Base-by-base conservation (phyloP, 306 rosid genomes). In the Citrullus mucosospermus region DNA sequence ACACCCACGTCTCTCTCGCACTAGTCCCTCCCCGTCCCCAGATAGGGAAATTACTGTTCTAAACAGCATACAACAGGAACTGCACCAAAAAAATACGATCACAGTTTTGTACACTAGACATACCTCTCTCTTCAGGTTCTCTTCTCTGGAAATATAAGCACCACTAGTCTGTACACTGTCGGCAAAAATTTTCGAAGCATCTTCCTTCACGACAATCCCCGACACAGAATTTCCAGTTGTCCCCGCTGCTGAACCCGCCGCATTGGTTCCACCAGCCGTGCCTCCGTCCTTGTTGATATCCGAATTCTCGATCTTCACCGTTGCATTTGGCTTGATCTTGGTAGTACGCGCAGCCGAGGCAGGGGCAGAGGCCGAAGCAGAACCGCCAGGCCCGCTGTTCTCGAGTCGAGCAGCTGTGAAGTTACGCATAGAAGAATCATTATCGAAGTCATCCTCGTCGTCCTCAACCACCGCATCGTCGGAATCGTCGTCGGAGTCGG, bases 141-240 rank as follows among this genome's bases (percentile, higher is more conserved):
- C 99, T 82, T 95, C 99, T 83, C 99, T 84, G 2, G 99, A 97
- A 72, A 87, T 87, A 68, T 95, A 95, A 60, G 99, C 99, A 60
- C 99, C 99, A 80, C 97, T 95, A 3, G 97, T 86, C 88, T 91
- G 97, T 69, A 95, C 78, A 91, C 89, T 95, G 80, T 95, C 99
- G 2, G 99, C 90, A 79, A 89, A 90, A 18, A 95, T 92, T 85
- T 91, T 95, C 28, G 92, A 79, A 0, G 89, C 85, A 50, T 95
- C 99, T 77, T 95, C 97, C 86, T 95, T 92, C 67, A 86, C 92
- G 81, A 85, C 90, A 28, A 92, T 88, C 54, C 97, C 96, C 25
- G 93, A 79, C 17, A 79, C 83, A 0, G 89, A 86, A 43, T 87
- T 82, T 4, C 78, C 88, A 0, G 78, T 16, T 8, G 84, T 77